Percentiles rank a stretch among this genome's conserved stretches.
Conservation (phyloP, 345 rosid genomes). For the Cardamine chenopodiifolia region DNA sequence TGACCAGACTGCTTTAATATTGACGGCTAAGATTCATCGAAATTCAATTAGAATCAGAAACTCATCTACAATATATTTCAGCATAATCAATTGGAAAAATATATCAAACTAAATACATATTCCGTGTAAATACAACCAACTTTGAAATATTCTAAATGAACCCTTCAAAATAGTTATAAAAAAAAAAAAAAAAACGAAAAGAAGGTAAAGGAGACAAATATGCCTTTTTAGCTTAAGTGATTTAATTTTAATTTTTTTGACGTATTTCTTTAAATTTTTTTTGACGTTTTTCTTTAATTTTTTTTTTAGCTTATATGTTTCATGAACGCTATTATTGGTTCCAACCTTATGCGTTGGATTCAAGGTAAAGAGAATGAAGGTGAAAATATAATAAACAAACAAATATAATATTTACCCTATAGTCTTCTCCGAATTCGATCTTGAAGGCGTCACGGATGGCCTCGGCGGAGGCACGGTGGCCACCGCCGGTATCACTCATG, state of each 20-base stretch:
- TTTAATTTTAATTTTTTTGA: too few relatives aligned
- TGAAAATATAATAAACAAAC: not conserved
- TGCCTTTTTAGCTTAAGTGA: too few relatives aligned
- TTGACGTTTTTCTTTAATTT: not conserved
- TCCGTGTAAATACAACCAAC: not conserved
- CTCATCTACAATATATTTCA: not conserved
- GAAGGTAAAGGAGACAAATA: too few relatives aligned
- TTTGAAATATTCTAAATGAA: not conserved
- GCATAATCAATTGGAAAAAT: not conserved
- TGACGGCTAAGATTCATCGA: conserved; percentile 20
- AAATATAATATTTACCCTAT: conserved; percentile 50
- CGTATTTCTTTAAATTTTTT: too few relatives aligned
- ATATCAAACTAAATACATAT: not conserved
- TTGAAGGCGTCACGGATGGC: conserved; percentile 89
- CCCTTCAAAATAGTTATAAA: not conserved
- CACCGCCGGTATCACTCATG: conserved; percentile 98
- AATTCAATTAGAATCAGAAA: not conserved
- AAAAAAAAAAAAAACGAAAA: too few relatives aligned
- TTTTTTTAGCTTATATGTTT: not conserved
- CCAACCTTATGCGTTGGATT: conserved; percentile 23
- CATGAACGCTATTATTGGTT: not conserved
- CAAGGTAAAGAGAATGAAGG: conserved; percentile 12
- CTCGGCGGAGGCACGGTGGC: conserved; percentile 97
- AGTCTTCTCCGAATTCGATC: conserved; percentile 77
- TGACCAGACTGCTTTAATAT: conserved; percentile 6